Conservation (phyloP, 2,329 filamentous ascomycete species). For the Alternaria burnsii region DNA sequence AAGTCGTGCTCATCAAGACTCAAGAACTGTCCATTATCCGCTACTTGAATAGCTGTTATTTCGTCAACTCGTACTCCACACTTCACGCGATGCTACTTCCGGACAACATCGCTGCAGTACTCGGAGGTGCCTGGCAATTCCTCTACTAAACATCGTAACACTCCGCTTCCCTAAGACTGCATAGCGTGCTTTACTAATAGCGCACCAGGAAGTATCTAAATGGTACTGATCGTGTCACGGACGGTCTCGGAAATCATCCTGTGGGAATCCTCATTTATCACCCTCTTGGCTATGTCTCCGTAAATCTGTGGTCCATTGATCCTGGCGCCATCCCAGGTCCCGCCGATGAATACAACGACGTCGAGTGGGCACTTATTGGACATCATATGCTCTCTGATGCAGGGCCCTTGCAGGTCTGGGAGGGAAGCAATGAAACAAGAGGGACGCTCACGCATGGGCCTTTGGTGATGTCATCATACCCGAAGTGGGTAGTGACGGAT, state of each 20-base stretch:
- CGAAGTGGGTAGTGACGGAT: slow-evolving; percentile 15
- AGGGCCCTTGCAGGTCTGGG: slow-evolving; percentile 10
- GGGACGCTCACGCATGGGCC: slow-evolving; percentile 30
- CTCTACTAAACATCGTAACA: slow-evolving; percentile 13
- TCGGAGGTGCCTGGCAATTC: slow-evolving; percentile 20
- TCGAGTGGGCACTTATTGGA: slow-evolving; percentile 20
- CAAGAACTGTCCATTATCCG: not conserved
- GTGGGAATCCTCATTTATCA: not conserved
- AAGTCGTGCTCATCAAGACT: not conserved
- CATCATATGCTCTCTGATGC: slow-evolving; percentile 18
- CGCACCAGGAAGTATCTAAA: not conserved
- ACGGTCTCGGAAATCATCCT: not conserved
- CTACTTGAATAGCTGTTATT: not conserved
- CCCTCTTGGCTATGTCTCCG: not conserved
- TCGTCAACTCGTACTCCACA: not conserved
- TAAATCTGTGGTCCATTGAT: not conserved
- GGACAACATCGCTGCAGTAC: slow-evolving; percentile 11
- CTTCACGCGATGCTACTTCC: slow-evolving; percentile 16
- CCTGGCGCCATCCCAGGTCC: slow-evolving; percentile 5
- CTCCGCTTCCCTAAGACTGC: not conserved
- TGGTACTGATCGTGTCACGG: not conserved
- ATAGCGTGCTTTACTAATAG: not conserved
- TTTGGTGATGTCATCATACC: slow-evolving; percentile 17
- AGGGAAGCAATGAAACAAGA: slow-evolving; percentile 17
- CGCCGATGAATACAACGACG: slow-evolving; percentile 9